Percentiles rank a stretch among this genome's conserved stretches.
Evolutionary conservation across 1,284 basidiomycete genomes (phyloP).

Genomic region (Sanghuangporus weigelae): DNA sequence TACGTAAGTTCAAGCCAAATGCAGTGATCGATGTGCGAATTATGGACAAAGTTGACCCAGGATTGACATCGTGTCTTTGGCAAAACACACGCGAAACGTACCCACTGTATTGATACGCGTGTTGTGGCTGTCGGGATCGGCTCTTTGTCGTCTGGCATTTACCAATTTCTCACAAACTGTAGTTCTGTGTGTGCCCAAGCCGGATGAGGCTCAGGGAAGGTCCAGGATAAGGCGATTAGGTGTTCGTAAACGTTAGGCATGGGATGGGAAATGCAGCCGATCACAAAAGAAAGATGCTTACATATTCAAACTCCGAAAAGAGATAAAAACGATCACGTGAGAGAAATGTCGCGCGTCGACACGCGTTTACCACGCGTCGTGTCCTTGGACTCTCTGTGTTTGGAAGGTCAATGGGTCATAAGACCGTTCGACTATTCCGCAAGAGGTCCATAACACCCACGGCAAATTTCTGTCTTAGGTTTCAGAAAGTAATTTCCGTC

Average conservation of each 20-base stretch:
- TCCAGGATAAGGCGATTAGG: background rate
- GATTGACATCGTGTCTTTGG: background rate
- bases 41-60: background rate
- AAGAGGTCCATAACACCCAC: background rate
- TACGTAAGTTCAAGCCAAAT: background rate
- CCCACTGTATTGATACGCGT: constrained; percentile 13
- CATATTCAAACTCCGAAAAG: background rate
- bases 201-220: background rate
- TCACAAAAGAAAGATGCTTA: background rate
- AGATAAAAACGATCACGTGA: constrained; percentile 3
- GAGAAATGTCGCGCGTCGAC: background rate
- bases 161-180: background rate
- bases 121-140: constrained; percentile 1
- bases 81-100: background rate
- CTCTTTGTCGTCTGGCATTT: background rate
- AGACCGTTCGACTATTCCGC: background rate
- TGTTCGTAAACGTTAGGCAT: background rate
- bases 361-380: background rate
- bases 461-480: background rate
- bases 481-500: background rate
- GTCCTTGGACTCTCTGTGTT: background rate
- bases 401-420: background rate
- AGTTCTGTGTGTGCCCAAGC: background rate
- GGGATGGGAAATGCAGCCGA: background rate
- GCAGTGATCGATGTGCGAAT: background rate